phyloP scores from a whole-genome alignment of 2,329 filamentous ascomycete genomes.

The Ilyonectria mors-panacis region DNA sequence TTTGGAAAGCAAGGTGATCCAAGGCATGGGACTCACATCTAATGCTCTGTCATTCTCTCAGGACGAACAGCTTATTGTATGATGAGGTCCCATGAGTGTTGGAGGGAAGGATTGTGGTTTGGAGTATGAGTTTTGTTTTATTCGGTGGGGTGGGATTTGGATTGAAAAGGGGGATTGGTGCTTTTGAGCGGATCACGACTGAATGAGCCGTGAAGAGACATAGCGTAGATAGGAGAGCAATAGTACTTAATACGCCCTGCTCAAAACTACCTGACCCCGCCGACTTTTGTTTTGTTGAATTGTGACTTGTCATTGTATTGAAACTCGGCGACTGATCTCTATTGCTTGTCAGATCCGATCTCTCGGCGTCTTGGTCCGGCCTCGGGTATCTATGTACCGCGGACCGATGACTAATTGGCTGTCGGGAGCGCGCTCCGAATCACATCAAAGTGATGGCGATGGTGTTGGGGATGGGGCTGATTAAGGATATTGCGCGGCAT shows the following conservation, averaged over 20 bases:
- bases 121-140: constrained; percentile 49
- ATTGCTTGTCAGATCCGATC: neutral
- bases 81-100: constrained; percentile 2
- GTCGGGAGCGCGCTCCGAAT: constrained; percentile 21
- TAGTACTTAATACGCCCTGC: constrained; percentile 39
- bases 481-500: constrained; percentile 37
- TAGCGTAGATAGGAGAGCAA: constrained; percentile 47
- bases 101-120: constrained; percentile 50
- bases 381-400: constrained; percentile 3
- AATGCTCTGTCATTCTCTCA: neutral
- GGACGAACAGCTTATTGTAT: neutral
- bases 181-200: constrained; percentile 40
- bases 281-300: constrained; percentile 7
- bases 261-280: constrained; percentile 22
- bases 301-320: neutral
- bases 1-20: constrained; percentile 46
- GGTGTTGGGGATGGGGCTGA: constrained; percentile 35
- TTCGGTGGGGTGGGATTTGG: constrained; percentile 48
- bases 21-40: constrained; percentile 13
- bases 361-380: constrained; percentile 26
- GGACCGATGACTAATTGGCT: constrained; percentile 36
- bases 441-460: constrained; percentile 23
- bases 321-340: neutral
- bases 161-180: constrained; percentile 47
- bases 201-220: constrained; percentile 40